Percentiles rank a stretch among this genome's conserved stretches.
Conservation (phyloP, 2,329 filamentous ascomycete species). For the Microdochium trichocladiopsis region DNA sequence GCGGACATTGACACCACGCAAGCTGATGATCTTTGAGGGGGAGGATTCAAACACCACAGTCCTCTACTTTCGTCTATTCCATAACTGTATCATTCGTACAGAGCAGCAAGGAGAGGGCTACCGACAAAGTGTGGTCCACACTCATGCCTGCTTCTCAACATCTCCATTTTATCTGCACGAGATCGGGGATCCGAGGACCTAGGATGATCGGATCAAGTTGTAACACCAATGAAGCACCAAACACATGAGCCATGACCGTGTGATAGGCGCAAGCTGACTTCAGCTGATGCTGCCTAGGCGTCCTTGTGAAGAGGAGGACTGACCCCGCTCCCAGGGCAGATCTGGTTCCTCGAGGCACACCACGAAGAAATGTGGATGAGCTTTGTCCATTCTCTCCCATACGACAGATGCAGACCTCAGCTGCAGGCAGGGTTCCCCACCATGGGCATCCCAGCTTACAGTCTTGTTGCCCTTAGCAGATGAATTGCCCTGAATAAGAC, state of each 20-base stretch:
- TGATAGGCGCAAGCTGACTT: not conserved
- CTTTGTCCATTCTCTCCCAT: not conserved
- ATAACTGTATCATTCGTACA: too few relatives aligned
- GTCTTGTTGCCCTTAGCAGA: not conserved
- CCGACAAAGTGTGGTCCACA: too few relatives aligned
- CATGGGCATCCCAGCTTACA: not conserved
- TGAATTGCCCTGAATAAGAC: conserved; percentile 5
- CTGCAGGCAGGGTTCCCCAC: not conserved
- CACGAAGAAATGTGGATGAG: not conserved
- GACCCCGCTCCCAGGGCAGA: not conserved
- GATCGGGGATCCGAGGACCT: too few relatives aligned
- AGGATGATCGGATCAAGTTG: not conserved
- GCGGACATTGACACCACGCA: too few relatives aligned
- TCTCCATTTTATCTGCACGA: too few relatives aligned
- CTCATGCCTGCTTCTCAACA: too few relatives aligned
- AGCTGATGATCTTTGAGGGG: too few relatives aligned
- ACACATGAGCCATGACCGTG: not conserved
- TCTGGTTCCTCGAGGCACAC: not conserved
- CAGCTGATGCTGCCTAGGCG: not conserved
- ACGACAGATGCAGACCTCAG: not conserved
- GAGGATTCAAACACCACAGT: too few relatives aligned
- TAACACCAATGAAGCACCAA: not conserved
- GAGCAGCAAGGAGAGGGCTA: too few relatives aligned
- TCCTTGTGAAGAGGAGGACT: not conserved
- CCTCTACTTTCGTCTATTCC: too few relatives aligned